Conservation (phyloP, 2,329 filamentous ascomycete species). For the Sclerotinia borealis region DNA sequence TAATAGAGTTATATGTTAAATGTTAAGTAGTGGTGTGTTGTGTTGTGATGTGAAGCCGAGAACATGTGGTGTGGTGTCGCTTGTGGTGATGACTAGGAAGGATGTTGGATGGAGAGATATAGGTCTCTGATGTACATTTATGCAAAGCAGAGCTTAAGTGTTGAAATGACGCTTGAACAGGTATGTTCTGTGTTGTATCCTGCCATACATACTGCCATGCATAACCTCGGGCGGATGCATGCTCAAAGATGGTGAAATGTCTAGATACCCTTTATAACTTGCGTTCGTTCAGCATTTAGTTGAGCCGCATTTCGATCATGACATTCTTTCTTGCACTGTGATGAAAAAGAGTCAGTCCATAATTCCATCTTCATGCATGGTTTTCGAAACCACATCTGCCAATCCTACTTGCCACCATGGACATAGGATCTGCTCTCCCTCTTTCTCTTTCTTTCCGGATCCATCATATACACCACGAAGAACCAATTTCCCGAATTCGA, state of each 20-base stretch:
- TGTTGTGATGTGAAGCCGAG: not conserved
- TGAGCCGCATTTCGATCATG: constrained; percentile 91
- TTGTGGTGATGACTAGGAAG: not conserved
- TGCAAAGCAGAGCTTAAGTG: not conserved
- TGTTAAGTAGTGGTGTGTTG: not conserved
- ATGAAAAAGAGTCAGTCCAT: not conserved
- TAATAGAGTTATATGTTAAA: not conserved
- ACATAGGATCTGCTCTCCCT: not conserved
- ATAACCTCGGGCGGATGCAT: not conserved
- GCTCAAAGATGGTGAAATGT: not conserved
- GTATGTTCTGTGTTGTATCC: not conserved
- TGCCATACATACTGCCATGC: not conserved
- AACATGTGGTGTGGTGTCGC: not conserved
- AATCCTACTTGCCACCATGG: constrained; percentile 38
- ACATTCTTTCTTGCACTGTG: constrained; percentile 88
- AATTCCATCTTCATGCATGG: constrained; percentile 15
- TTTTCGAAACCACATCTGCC: constrained; percentile 35
- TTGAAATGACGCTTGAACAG: not conserved
- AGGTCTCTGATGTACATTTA: too few relatives aligned
- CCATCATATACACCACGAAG: constrained; percentile 3
- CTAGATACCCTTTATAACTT: constrained; percentile 86
- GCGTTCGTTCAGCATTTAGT: constrained; percentile 85
- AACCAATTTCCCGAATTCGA: constrained; percentile 18
- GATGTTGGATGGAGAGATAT: not conserved
- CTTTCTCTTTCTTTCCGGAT: too few relatives aligned